phyloP scores from a whole-genome alignment of 805 yeast genomes.

The Wickerhamiella vanderwaltii region DNA sequence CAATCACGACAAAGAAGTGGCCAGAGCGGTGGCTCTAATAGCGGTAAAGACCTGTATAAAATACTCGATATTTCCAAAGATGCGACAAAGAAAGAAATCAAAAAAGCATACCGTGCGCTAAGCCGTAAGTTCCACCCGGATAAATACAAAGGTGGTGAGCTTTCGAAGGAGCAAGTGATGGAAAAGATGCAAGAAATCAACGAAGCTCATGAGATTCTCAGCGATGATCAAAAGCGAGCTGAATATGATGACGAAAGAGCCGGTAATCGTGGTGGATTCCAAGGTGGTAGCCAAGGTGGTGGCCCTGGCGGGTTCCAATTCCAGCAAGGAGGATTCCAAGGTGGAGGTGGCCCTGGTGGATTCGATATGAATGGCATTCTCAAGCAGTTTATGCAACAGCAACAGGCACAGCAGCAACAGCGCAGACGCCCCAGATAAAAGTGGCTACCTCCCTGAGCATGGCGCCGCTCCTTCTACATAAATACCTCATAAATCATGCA shows the following conservation, averaged over 20 bases:
- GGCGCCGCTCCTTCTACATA: too few species aligned
- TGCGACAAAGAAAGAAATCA: conserved; percentile 62
- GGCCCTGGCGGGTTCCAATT: conserved; percentile 11
- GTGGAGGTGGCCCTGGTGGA: conserved; percentile 1
- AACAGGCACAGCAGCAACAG: neutral
- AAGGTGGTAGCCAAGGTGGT: conserved; percentile 13
- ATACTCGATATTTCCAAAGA: conserved; percentile 52
- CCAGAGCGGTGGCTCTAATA: neutral
- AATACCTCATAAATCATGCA: too few species aligned
- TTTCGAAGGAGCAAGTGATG: conserved; percentile 58
- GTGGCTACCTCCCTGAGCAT: too few species aligned
- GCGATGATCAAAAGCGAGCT: conserved; percentile 49
- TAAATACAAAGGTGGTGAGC: conserved; percentile 54
- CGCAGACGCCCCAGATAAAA: too few species aligned
- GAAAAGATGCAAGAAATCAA: conserved; percentile 82
- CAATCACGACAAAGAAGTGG: conserved; percentile 19
- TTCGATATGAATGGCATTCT: conserved; percentile 2
- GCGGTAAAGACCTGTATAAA: conserved; percentile 60
- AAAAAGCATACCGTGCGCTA: conserved; percentile 65
- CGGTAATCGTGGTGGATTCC: conserved; percentile 13
- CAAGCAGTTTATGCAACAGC: conserved; percentile 7
- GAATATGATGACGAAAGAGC: conserved; percentile 41
- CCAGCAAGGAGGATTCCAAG: conserved; percentile 7
- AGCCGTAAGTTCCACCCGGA: conserved; percentile 87
- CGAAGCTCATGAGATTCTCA: conserved; percentile 78